Evolutionary conservation across 345 rosid genomes (phyloP), one percentile per base, ranked within the genome.

Genomic region (Eucalyptus camaldulensis): DNA sequence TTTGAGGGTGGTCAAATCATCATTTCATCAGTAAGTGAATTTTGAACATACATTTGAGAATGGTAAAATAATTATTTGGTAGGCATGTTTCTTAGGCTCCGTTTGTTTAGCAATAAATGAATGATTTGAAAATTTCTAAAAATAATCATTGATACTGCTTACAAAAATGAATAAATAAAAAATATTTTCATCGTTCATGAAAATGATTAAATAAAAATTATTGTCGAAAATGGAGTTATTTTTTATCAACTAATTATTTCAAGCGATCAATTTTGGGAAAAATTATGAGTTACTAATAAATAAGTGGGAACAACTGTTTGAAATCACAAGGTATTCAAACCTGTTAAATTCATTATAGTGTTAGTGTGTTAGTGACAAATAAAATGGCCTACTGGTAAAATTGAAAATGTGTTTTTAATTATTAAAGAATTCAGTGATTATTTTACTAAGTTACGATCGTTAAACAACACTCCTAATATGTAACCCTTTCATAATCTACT

Each of bases 121-220:
- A 67, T 31, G 6, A 16, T 8, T 1, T 67, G 24, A 16, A 67
- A 67, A 31, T 67, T 16, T 15, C 4, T 0, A 8, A 67, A 67
- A 8, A 67, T 67, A 8, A 31, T 13, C 3, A 4, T 8, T 0
- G 24, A 10, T 3, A 53, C 3, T 53, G 24, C 56, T 53, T 53
- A 19, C 0, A 0, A 53, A 53, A 53, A 0, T 67, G 19, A 67
- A 31, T 31, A 5, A 8, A n/a, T 0, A 3, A 13, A 49, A 62
- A 62, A 27, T 13, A 29, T 62, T 31, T 1, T 0, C 0, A 14
- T 31, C 0, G 1, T 15, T 1, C 11, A 67, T 0, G 22, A 8
- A 62, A 65, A 65, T n/a, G 1, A 13, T 62, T 29, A 62, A 8
- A 29, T 31, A 53, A 53, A 65, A n/a, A 67, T 15, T 67, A 6